phyloP scores from a whole-genome alignment of 768 basidiomycete species.

The Xerocomus brunneocitrinus region DNA sequence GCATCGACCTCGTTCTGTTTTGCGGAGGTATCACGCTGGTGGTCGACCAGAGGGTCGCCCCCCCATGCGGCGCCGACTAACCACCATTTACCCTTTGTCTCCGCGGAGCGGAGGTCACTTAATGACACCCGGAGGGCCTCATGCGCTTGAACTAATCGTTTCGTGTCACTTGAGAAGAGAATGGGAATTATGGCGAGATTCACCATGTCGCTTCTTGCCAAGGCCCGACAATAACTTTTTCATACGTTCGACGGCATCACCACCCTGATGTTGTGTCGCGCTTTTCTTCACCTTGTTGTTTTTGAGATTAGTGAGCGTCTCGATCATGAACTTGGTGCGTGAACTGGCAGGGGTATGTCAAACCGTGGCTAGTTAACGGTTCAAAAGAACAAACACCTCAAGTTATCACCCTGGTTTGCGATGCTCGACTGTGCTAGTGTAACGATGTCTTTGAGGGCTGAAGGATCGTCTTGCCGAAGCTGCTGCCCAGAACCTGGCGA shows the following conservation, averaged over 20 bases:
- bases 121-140: constrained; percentile 86
- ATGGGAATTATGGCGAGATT: background rate
- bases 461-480: constrained; percentile 87
- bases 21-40: constrained; percentile 35
- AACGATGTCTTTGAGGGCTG: constrained; percentile 87
- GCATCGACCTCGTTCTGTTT: constrained; percentile 20
- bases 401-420: constrained; percentile 40
- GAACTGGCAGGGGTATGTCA: constrained; percentile 48
- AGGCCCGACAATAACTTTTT: constrained; percentile 81
- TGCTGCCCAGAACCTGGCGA: constrained; percentile 83
- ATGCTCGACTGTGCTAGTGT: constrained; percentile 73
- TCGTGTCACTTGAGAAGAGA: background rate
- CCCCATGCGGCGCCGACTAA: constrained; percentile 94
- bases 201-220: constrained; percentile 73
- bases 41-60: constrained; percentile 85
- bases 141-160: constrained; percentile 62
- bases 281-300: constrained; percentile 79
- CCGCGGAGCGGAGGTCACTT: constrained; percentile 77
- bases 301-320: constrained; percentile 87
- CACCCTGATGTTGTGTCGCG: constrained; percentile 62
- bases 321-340: constrained; percentile 92
- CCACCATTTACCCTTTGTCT: constrained; percentile 97
- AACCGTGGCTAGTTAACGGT: background rate
- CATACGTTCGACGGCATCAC: constrained; percentile 77
- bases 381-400: constrained; percentile 42